Conservation (phyloP, 441 rosid species). For the Mallotus repandus region DNA sequence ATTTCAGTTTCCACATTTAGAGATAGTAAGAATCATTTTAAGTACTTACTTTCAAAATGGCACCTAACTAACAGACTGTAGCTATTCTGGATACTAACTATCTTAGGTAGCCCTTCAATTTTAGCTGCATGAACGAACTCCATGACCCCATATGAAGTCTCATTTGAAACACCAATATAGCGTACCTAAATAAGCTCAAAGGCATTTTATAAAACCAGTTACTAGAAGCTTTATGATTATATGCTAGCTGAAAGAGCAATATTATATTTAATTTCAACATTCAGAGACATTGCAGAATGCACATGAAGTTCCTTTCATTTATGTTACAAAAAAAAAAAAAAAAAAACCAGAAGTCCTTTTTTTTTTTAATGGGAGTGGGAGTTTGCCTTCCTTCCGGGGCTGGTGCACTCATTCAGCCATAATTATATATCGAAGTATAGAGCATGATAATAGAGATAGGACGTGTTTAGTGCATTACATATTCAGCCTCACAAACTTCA, state of each 20-base stretch:
- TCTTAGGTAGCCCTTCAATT: conserved; percentile 83
- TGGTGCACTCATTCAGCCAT: neutral
- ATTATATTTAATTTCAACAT: too few species aligned
- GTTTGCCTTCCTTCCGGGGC: neutral
- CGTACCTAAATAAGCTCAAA: conserved; percentile 56
- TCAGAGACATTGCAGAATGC: neutral
- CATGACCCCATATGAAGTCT: conserved; percentile 93
- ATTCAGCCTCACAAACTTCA: neutral
- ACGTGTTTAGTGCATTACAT: neutral
- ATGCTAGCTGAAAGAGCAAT: neutral
- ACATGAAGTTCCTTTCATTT: neutral
- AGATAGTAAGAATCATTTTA: neutral
- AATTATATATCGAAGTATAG: neutral
- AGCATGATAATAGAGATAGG: neutral
- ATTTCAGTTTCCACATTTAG: neutral
- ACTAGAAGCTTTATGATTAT: neutral
- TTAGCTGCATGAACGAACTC: conserved; percentile 85
- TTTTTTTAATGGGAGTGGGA: too few species aligned
- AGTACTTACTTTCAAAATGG: conserved; percentile 61
- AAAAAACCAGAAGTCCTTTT: too few species aligned
- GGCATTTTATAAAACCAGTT: conserved; percentile 13
- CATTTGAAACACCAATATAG: conserved; percentile 86
- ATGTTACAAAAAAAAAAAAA: neutral
- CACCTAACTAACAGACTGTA: conserved; percentile 74
- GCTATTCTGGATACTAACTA: conserved; percentile 83